Conservation (phyloP, 208 protist species). For the Herpetomonas muscarum region DNA sequence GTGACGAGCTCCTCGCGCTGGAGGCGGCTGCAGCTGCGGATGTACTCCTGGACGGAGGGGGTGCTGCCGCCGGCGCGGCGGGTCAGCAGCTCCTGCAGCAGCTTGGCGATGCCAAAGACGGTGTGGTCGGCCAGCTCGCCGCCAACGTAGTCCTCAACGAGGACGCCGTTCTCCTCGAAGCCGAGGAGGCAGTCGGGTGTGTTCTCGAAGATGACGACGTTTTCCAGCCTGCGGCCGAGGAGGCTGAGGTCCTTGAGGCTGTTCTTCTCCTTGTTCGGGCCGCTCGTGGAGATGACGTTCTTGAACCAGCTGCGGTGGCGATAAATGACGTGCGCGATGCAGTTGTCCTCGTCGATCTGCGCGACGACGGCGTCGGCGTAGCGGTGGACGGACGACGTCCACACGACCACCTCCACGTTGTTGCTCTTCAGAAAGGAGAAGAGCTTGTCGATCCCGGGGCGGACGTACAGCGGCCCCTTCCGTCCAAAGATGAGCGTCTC, state of each 20-base stretch:
- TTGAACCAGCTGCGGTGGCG: conserved; percentile 76
- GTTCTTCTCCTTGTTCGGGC: conserved; percentile 2
- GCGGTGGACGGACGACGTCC: conserved; percentile 74
- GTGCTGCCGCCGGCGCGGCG: conserved; percentile 28
- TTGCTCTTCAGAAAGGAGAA: conserved; percentile 68
- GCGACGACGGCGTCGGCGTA: conserved; percentile 86
- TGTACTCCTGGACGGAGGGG: conserved; percentile 72
- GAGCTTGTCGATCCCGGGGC: conserved; percentile 75
- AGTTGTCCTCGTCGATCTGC: conserved; percentile 67
- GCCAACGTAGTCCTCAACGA: conserved; percentile 88
- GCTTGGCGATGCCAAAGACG: conserved; percentile 46
- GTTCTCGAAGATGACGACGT: conserved; percentile 87
- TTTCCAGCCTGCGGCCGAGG: conserved; percentile 70
- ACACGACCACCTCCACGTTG: conserved; percentile 83
- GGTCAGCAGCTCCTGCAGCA: conserved; percentile 70
- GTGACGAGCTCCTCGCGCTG: conserved; percentile 43
- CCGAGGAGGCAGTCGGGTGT: conserved; percentile 87
- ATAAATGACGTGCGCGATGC: conserved; percentile 72
- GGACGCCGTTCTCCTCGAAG: conserved; percentile 82
- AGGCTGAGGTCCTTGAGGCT: conserved; percentile 71
- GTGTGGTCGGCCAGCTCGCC: conserved; percentile 87
- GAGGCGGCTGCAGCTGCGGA: conserved; percentile 37
- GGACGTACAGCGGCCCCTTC: conserved; percentile 84
- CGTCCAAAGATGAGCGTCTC: conserved; percentile 89
- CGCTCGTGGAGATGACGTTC: conserved; percentile 29